Evolutionary conservation across 2,329 filamentous ascomycete genomes (phyloP), one percentile per base, ranked within the genome.

Genomic region (Penicillium sp.): DNA sequence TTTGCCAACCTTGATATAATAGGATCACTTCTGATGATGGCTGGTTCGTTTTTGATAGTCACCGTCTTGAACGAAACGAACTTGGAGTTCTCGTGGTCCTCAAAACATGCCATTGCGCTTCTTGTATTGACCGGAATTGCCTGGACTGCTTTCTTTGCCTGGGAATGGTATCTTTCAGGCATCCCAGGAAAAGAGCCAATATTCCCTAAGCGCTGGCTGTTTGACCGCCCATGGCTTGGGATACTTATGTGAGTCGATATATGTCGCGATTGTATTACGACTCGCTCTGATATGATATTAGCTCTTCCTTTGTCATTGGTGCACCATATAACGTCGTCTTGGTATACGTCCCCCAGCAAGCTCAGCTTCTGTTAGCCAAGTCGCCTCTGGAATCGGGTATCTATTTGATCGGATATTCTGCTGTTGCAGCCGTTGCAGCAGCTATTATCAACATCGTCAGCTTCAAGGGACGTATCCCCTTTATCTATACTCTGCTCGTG

Each of bases 31-130:
- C 45, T 78, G 2, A 62, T 74, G 0, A 67, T 81, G 7, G 70
- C 69, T 0, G 71, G 72, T 3, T 77, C 77, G 0, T 70, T 77
- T 3, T 67, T 80, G 3, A 60, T 81, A n/a, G 72, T 79, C 14
- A 76, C 78, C 36, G 76, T 73, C 1, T 66, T 81, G 13, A 73
- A 81, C 43, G 70, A 79, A 57, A 77, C 67, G 6, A 77, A 78
- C 5, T 61, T 70, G 16, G 66, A 66, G 6, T 78, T 76, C 47
- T 59, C 73, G 3, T 81, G 78, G 79, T 63, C 57, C 7, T 76
- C 72, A 0, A 46, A 50, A 40, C 67, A 69, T 0, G 56, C 71
- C 5, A 71, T 80, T 36, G 58, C 58, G 6, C 61, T 65, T 13
- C 58, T 65, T 18, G 56, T 65, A 4, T 43, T 65, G 1, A 51